Conservation (phyloP, 2,329 filamentous ascomycete species). For the Pseudohalonectria lignicola region DNA sequence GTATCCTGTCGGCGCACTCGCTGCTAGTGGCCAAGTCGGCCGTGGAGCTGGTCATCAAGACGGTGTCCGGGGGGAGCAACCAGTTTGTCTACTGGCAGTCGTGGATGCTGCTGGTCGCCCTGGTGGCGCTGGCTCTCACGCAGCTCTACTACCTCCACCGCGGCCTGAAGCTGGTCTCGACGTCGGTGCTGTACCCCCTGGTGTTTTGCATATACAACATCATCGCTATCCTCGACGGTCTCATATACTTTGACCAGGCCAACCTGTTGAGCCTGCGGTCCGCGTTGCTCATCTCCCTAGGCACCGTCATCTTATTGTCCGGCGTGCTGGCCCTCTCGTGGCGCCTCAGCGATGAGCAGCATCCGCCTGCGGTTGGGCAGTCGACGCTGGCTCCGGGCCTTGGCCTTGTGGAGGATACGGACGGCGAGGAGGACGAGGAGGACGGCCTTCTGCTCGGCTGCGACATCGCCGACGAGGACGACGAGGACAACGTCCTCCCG, state of each 20-base stretch:
- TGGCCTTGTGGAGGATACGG: constrained; percentile 63
- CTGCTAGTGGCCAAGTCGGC: constrained; percentile 92
- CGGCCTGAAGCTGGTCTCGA: constrained; percentile 88
- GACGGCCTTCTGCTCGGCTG: constrained; percentile 37
- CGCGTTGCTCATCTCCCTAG: constrained; percentile 73
- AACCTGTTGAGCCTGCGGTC: constrained; percentile 66
- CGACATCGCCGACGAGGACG: constrained; percentile 30
- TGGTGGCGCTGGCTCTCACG: constrained; percentile 71
- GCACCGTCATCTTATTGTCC: constrained; percentile 73
- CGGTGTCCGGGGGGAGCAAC: constrained; percentile 74
- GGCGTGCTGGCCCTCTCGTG: constrained; percentile 90
- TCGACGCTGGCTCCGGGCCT: constrained; percentile 73
- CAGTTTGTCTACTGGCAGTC: constrained; percentile 95
- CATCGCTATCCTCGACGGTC: constrained; percentile 89
- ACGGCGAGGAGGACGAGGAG: constrained; percentile 52
- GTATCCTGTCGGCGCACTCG: constrained; percentile 87
- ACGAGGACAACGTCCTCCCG: constrained; percentile 20
- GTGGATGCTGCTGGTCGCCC: constrained; percentile 77
- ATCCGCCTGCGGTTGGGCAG: constrained; percentile 46
- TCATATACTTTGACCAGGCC: constrained; percentile 93
- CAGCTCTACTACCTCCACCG: constrained; percentile 94
- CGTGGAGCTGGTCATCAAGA: constrained; percentile 83
- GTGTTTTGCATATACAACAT: constrained; percentile 99
- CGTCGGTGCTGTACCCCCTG: constrained; percentile 88
- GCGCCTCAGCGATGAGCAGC: constrained; percentile 74